These are phyloP conservation scores for Penstemon davidsonii DNA, from an alignment of 257 asterid species.

Conservation along the genomic window DNA sequence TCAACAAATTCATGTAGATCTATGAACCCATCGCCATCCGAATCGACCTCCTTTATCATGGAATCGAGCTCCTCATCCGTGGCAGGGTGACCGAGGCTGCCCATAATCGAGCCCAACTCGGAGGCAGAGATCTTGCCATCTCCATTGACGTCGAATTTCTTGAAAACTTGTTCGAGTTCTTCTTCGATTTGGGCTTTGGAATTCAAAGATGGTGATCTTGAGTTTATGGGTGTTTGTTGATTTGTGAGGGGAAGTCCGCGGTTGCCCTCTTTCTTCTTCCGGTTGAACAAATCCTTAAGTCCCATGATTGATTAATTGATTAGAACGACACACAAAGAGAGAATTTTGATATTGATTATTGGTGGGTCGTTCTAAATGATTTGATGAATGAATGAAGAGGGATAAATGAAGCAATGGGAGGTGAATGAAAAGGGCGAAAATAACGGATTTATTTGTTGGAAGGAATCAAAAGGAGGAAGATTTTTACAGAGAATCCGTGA, in stretches of 20 bases:
- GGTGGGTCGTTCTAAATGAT: no score
- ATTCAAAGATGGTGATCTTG: constrained; percentile 47
- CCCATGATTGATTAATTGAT: constrained; percentile 43
- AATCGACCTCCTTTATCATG: constrained; percentile 77
- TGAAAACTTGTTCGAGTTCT: constrained; percentile 74
- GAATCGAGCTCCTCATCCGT: constrained; percentile 54
- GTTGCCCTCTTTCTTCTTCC: constrained; percentile 40
- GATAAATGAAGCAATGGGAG: no score
- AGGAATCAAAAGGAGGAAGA: no score
- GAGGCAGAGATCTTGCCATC: constrained; percentile 70
- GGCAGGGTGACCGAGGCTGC: constrained; percentile 60
- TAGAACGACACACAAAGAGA: no score
- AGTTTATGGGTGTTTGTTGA: constrained; percentile 9
- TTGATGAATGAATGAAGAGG: no score
- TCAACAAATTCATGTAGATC: constrained; percentile 72
- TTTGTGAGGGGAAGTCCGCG: neutral
- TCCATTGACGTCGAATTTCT: constrained; percentile 78
- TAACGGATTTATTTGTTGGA: no score
- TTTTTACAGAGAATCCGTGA: no score
- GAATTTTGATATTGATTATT: no score
- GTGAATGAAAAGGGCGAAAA: no score
- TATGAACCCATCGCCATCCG: constrained; percentile 87
- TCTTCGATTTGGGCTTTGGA: constrained; percentile 57
- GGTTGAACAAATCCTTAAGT: constrained; percentile 50
- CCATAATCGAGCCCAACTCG: constrained; percentile 72